Evolutionary conservation across 768 basidiomycete species (phyloP).

Genomic region (Leccinum broughii): DNA sequence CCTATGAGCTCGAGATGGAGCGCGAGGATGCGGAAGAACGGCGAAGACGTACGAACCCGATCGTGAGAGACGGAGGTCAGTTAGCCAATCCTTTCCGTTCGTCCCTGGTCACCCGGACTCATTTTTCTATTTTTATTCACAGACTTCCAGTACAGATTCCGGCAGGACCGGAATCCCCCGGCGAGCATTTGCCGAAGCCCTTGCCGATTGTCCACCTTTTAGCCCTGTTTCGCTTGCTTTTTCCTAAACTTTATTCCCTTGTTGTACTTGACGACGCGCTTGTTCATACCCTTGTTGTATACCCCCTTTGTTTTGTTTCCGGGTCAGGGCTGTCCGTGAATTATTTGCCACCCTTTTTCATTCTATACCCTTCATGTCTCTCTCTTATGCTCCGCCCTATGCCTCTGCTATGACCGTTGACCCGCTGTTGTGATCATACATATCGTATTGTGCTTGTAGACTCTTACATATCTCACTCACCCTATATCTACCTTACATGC

Average conservation of each 20-base stretch:
- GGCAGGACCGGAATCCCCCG: constrained; percentile 47
- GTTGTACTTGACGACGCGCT: constrained; percentile 23
- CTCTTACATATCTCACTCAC: constrained; percentile 14
- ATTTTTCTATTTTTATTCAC: background rate
- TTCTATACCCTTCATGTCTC: constrained; percentile 23
- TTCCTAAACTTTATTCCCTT: constrained; percentile 20
- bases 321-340: background rate
- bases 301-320: constrained; percentile 4
- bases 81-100: background rate
- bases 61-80: constrained; percentile 59
- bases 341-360: constrained; percentile 3
- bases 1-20: constrained; percentile 71
- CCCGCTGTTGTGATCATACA: constrained; percentile 15
- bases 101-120: constrained; percentile 2
- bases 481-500: constrained; percentile 23
- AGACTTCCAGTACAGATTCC: constrained; percentile 70
- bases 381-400: constrained; percentile 21
- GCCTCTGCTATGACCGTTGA: constrained; percentile 12
- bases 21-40: constrained; percentile 57
- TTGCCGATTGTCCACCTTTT: constrained; percentile 64
- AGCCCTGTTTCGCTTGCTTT: background rate
- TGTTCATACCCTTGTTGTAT: constrained; percentile 22
- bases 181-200: constrained; percentile 46
- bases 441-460: constrained; percentile 28
- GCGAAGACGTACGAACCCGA: constrained; percentile 54